Conservation (phyloP, 1,284 basidiomycete genomes). For the Marasmius tenuissimus region DNA sequence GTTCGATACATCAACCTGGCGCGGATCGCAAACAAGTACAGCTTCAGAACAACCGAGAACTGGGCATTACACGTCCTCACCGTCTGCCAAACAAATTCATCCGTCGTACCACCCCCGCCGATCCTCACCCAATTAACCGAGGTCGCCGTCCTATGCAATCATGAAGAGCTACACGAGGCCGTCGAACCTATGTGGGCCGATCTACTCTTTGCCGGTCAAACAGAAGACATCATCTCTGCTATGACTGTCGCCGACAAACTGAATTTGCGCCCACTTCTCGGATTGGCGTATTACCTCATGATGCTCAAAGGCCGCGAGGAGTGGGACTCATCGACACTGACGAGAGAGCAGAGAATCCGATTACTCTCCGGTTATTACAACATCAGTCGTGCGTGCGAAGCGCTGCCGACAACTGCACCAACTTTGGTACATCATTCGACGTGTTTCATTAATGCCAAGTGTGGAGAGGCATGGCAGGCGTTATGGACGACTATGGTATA, state of each 20-base stretch:
- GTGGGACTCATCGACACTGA: constrained; percentile 9
- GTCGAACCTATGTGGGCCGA: constrained; percentile 15
- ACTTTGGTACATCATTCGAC: constrained; percentile 9
- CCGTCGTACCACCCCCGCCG: constrained; percentile 3
- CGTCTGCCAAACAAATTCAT: constrained; percentile 30
- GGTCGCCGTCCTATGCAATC: constrained; percentile 14
- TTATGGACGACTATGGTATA: constrained; percentile 9
- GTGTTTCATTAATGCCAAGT: constrained; percentile 10
- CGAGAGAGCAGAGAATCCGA: constrained; percentile 11
- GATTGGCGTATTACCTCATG: constrained; percentile 14
- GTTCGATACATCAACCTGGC: constrained; percentile 41
- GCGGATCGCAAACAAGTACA: constrained; percentile 56
- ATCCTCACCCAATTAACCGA: constrained; percentile 17
- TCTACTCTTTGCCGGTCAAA: constrained; percentile 13
- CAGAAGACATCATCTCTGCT: constrained; percentile 13
- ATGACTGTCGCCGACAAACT: constrained; percentile 12
- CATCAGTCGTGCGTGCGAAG: constrained; percentile 12
- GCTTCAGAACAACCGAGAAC: constrained; percentile 46
- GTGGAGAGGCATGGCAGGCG: constrained; percentile 12
- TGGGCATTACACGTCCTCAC: constrained; percentile 48
- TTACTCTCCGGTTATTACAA: constrained; percentile 14
- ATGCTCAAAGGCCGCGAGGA: constrained; percentile 15
- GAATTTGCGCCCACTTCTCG: constrained; percentile 10
- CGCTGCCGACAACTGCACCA: constrained; percentile 8
- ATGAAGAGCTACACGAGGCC: constrained; percentile 14